phyloP scores from a whole-genome alignment of 768 basidiomycete species.

The Russula dissimulans region DNA sequence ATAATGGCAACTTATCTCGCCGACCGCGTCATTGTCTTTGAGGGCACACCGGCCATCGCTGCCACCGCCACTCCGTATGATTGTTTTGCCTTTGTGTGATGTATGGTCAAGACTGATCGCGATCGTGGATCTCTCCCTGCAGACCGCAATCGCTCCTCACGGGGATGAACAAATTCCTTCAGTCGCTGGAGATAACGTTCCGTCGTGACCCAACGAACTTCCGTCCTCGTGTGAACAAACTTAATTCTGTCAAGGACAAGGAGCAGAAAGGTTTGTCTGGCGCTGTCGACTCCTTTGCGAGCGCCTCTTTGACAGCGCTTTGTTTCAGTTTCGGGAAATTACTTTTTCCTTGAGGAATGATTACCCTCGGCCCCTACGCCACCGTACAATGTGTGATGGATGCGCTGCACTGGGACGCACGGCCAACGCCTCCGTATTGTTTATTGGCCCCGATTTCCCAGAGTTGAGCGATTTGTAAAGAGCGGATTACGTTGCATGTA shows the following conservation, averaged over 20 bases:
- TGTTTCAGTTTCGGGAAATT: constrained; percentile 62
- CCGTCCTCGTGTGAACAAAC: constrained; percentile 82
- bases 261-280: constrained; percentile 66
- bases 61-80: constrained; percentile 87
- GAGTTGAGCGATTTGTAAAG: background rate
- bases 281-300: constrained; percentile 2
- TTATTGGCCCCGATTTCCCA: background rate
- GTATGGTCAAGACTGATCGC: background rate
- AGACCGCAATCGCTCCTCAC: constrained; percentile 91
- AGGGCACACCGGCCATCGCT: constrained; percentile 74
- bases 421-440: background rate
- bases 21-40: constrained; percentile 92
- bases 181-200: constrained; percentile 95
- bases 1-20: constrained; percentile 99
- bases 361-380: background rate
- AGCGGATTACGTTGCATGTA: background rate
- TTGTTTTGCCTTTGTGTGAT: constrained; percentile 15
- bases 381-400: background rate
- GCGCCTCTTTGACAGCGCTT: constrained; percentile 1
- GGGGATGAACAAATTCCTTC: constrained; percentile 97
- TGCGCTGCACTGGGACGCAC: background rate
- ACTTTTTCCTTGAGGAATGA: constrained; percentile 89
- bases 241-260: constrained; percentile 75
- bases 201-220: constrained; percentile 94
- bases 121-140: background rate